Evolutionary conservation across 148 eudicot species (phyloP).

Genomic region (Bassia scoparia): DNA sequence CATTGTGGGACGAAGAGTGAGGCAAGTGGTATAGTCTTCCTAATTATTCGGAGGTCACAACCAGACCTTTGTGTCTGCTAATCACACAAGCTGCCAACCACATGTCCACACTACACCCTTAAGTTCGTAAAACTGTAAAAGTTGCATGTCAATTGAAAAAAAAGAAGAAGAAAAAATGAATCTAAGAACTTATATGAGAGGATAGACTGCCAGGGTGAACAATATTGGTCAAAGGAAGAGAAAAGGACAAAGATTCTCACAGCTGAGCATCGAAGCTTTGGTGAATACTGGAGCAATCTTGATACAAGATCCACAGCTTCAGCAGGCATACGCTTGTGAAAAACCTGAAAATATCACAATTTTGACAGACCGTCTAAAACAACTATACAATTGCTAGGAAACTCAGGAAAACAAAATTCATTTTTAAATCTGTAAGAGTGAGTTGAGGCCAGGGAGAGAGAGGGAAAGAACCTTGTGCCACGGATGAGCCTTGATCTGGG

Average conservation of each 20-base stretch:
- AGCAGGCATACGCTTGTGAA: conserved; percentile 70
- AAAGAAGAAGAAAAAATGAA: background rate
- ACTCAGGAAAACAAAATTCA: background rate
- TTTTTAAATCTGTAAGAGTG: background rate
- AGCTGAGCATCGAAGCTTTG: conserved; percentile 70
- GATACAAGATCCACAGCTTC: conserved; percentile 91
- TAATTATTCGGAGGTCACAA: background rate
- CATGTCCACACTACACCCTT: background rate
- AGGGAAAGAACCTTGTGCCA: conserved; percentile 78
- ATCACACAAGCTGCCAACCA: background rate
- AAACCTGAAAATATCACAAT: conserved; percentile 43
- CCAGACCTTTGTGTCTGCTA: background rate
- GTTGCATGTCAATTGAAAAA: background rate
- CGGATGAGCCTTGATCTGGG: conserved; percentile 98
- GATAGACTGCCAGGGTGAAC: background rate
- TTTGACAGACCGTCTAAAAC: background rate
- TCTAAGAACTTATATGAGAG: background rate
- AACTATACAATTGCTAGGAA: background rate
- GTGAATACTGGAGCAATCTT: conserved; percentile 85
- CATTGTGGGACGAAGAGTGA: background rate
- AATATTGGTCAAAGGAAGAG: background rate
- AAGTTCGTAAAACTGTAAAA: background rate
- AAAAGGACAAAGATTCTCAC: conserved; percentile 41
- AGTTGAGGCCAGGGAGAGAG: background rate
- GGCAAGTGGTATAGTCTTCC: background rate